Evolutionary conservation across 1,284 basidiomycete species (phyloP).

Genomic region (Cutaneotrichosporon sp.): DNA sequence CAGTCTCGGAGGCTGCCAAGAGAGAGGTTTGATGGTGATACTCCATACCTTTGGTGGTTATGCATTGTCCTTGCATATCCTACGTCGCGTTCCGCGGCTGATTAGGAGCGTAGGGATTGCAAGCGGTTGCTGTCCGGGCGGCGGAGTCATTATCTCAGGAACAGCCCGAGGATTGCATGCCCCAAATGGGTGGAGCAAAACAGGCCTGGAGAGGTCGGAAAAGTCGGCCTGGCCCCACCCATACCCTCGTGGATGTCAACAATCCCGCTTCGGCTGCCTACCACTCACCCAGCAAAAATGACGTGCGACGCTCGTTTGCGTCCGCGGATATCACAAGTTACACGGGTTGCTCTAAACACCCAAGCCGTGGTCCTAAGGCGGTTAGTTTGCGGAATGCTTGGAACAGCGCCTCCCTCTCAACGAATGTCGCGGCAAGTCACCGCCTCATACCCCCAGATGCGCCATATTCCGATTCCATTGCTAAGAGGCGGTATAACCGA

Average conservation of each 20-base stretch:
- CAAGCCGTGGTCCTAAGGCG: too few relatives aligned
- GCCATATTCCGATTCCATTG: too few relatives aligned
- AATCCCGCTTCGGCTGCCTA: not conserved
- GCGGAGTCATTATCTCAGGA: constrained; percentile 10
- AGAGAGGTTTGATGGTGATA: not conserved
- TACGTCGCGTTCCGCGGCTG: not conserved
- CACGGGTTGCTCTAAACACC: too few relatives aligned
- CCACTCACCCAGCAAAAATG: too few relatives aligned
- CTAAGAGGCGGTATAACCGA: too few relatives aligned
- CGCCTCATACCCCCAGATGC: too few relatives aligned
- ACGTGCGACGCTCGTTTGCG: too few relatives aligned
- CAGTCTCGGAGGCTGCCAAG: too few relatives aligned
- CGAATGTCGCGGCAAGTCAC: too few relatives aligned
- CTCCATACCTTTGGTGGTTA: not conserved
- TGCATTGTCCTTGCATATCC: not conserved
- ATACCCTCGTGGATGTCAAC: not conserved
- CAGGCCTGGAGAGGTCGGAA: not conserved
- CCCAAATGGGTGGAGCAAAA: not conserved
- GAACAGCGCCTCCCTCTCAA: too few relatives aligned
- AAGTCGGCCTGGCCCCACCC: not conserved
- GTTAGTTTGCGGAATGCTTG: too few relatives aligned
- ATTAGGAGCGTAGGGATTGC: not conserved
- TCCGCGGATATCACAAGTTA: too few relatives aligned
- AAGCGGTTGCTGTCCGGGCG: not conserved
- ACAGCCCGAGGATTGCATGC: constrained; percentile 6